phyloP scores from a whole-genome alignment of 768 basidiomycete species.

The Rhodosporidiobolus sp. region DNA sequence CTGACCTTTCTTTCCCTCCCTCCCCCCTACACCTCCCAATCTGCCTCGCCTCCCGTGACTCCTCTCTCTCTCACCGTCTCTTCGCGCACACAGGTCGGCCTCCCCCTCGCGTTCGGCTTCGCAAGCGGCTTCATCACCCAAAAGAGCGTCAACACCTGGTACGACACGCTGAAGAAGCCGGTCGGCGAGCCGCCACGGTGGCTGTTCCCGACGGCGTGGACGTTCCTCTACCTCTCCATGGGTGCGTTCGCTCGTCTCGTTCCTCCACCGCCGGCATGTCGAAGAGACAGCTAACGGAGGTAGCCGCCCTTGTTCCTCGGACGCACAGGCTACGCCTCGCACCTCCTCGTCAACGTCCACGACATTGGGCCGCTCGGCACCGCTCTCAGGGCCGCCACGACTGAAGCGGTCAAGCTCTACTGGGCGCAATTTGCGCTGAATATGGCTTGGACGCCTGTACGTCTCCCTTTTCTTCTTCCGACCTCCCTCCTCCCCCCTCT shows the following conservation, averaged over 20 bases:
- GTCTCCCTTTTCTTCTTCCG: neutral
- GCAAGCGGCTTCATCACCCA: conserved; percentile 33
- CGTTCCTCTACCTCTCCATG: conserved; percentile 32
- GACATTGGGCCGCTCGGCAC: conserved; percentile 28
- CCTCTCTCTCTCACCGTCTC: neutral
- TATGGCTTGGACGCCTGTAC: conserved; percentile 40
- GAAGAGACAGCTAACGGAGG: neutral
- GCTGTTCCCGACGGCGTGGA: conserved; percentile 38
- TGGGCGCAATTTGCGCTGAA: conserved; percentile 41
- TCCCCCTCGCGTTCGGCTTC: conserved; percentile 38
- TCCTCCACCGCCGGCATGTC: neutral
- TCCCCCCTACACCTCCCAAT: too few relatives aligned
- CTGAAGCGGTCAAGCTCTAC: conserved; percentile 36
- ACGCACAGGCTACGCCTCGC: conserved; percentile 17
- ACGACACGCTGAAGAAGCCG: conserved; percentile 14
- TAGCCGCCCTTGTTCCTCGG: too few relatives aligned
- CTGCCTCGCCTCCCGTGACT: too few relatives aligned
- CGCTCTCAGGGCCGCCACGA: conserved; percentile 15
- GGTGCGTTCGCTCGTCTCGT: neutral
- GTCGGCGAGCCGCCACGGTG: conserved; percentile 26
- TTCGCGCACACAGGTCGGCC: conserved; percentile 27
- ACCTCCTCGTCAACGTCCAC: conserved; percentile 35
- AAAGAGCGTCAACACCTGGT: conserved; percentile 38
- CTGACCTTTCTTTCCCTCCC: too few relatives aligned
- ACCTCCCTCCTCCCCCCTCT: neutral